phyloP scores from a whole-genome alignment of 2,329 filamentous ascomycete genomes.

The Intubia oerlemansii region DNA sequence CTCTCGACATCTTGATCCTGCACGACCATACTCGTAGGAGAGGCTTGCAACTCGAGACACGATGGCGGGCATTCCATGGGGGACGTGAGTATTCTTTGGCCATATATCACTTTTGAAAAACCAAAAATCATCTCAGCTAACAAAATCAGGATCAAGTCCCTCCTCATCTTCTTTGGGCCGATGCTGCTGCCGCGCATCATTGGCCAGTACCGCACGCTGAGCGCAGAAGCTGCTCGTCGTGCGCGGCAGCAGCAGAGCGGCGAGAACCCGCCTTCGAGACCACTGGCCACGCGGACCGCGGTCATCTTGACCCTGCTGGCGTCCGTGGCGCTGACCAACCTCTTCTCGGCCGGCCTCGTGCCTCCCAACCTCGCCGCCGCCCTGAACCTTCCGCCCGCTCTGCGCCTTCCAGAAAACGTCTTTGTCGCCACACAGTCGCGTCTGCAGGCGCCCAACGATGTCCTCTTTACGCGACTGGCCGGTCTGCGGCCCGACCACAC shows the following conservation, averaged over 20 bases:
- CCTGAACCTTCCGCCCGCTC: constrained; percentile 32
- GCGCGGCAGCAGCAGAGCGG: constrained; percentile 16
- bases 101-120: too few relatives aligned
- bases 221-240: constrained; percentile 21
- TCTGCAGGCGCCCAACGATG: constrained; percentile 65
- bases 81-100: constrained; percentile 26
- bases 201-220: constrained; percentile 37
- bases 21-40: too few relatives aligned
- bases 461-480: constrained; percentile 59
- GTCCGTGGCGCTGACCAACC: constrained; percentile 4
- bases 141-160: constrained; percentile 24
- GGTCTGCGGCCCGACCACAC: constrained; percentile 23
- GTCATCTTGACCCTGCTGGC: constrained; percentile 32
- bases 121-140: too few relatives aligned
- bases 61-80: constrained; percentile 22
- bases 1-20: too few relatives aligned
- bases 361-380: constrained; percentile 19
- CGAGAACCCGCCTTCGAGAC: background rate
- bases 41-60: too few relatives aligned
- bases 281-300: constrained; percentile 31
- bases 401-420: constrained; percentile 57
- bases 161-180: constrained; percentile 45
- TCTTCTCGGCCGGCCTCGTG: constrained; percentile 4
- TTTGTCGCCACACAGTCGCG: constrained; percentile 60
- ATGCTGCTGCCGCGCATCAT: constrained; percentile 47